Conservation (phyloP, 306 rosid genomes). For the Acacia crassicarpa region DNA sequence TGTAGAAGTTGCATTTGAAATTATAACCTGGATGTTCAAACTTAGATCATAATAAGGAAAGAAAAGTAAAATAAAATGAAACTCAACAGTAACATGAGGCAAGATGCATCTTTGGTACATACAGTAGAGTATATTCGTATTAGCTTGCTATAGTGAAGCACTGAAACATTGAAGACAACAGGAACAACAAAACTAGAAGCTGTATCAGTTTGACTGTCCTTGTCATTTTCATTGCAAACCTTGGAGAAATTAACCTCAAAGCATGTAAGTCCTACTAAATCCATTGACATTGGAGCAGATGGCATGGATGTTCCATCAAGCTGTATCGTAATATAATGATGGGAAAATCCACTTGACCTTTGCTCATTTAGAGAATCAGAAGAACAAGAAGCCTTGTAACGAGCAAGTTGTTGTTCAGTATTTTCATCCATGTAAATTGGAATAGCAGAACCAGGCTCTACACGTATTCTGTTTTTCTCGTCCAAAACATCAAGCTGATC, state of each 20-base stretch:
- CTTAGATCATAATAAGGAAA: conserved; percentile 9
- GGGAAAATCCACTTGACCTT: conserved; percentile 62
- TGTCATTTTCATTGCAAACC: conserved; percentile 40
- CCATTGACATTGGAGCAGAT: conserved; percentile 89
- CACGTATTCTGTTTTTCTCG: conserved; percentile 49
- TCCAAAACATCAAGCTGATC: conserved; percentile 44
- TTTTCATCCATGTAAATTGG: conserved; percentile 72
- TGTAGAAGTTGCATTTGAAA: conserved; percentile 70
- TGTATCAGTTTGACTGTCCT: conserved; percentile 37
- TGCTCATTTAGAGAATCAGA: conserved; percentile 66
- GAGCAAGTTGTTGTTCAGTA: conserved; percentile 59
- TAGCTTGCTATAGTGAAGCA: conserved; percentile 79
- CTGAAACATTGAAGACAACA: conserved; percentile 89
- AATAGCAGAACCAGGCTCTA: conserved; percentile 75
- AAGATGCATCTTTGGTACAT: conserved; percentile 38
- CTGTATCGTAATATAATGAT: conserved; percentile 76
- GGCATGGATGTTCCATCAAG: conserved; percentile 83
- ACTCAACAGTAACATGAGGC: neutral
- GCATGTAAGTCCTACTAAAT: conserved; percentile 85
- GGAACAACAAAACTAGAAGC: conserved; percentile 71
- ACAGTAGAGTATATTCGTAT: conserved; percentile 90
- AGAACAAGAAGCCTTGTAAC: conserved; percentile 63
- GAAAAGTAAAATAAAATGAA: conserved; percentile 14
- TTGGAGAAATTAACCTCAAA: conserved; percentile 86
- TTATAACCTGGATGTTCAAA: conserved; percentile 69